Percentiles rank a stretch among this genome's conserved stretches.
These are phyloP conservation scores for Sporothrix schenckii DNA, from an alignment of 2,329 filamentous ascomycete genomes.

Conservation along the genomic window DNA sequence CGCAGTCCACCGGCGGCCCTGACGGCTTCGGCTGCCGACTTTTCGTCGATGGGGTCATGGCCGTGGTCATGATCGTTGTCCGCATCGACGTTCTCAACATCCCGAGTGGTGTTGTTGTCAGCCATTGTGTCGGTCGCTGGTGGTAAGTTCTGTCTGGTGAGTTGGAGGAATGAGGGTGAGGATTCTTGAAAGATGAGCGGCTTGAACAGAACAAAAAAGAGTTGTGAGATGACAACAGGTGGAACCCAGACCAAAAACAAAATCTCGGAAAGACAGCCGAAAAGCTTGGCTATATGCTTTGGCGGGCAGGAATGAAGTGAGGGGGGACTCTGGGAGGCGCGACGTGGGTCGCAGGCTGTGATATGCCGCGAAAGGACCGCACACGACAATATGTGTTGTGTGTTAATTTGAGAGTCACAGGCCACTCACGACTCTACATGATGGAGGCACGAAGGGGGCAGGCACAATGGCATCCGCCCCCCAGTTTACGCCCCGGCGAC, in stretches of 20 bases:
- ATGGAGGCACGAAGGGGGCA: not conserved
- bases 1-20: slow-evolving; percentile 20
- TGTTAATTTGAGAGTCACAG: not conserved
- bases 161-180: not conserved
- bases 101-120: not conserved
- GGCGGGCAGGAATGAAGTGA: not conserved
- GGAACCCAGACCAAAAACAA: not conserved
- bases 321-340: not conserved
- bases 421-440: not conserved
- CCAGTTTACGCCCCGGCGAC: not conserved
- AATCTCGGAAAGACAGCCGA: not conserved
- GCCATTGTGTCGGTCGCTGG: not conserved
- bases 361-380: not conserved
- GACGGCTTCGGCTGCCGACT: slow-evolving; percentile 1
- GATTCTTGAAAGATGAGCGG: not conserved
- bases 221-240: not conserved
- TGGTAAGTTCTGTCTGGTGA: not conserved
- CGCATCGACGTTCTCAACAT: slow-evolving; percentile 27
- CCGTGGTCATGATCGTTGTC: slow-evolving; percentile 10
- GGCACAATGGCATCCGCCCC: not conserved
- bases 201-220: not conserved
- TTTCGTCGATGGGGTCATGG: slow-evolving; percentile 21
- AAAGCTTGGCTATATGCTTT: not conserved
- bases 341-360: not conserved
- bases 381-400: not conserved